Evolutionary conservation across 495 filamentous ascomycete genomes (phyloP).

Genomic region (Aspergillus kassunensis): DNA sequence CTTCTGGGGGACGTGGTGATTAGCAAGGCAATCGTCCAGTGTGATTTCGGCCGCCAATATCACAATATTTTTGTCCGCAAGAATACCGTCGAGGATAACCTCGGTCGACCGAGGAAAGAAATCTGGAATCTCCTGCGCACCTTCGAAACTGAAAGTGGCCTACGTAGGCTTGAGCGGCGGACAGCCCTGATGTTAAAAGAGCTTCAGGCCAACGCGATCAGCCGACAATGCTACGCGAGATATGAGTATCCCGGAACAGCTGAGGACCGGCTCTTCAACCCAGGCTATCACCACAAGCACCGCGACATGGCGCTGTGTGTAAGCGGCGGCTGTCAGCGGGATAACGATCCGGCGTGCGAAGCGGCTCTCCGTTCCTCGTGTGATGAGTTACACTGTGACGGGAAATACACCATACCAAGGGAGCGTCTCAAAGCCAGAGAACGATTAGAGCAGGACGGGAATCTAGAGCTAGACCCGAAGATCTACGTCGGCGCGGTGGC

Average conservation of each 20-base stretch:
- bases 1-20: not conserved
- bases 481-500: conserved; percentile 12
- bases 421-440: not conserved
- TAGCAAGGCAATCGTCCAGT: not conserved
- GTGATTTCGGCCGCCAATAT: not conserved
- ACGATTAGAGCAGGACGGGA: not conserved
- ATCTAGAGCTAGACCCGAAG: not conserved
- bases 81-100: not conserved
- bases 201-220: not conserved
- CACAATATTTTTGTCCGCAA: not conserved
- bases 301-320: not conserved
- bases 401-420: not conserved
- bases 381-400: not conserved
- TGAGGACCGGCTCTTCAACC: not conserved
- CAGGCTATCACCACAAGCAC: not conserved
- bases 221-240: too few relatives aligned
- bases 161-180: not conserved
- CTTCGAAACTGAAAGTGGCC: not conserved
- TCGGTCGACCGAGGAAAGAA: not conserved
- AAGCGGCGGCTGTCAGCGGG: not conserved
- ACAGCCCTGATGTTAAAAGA: not conserved
- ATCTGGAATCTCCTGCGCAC: not conserved
- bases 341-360: not conserved
- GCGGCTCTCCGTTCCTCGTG: not conserved
- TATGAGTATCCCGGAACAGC: not conserved